A percentile compares a stretch with the other conserved stretches of the same genome.
Conservation (phyloP, 192 early-diverging fungal species). For the Linnemannia exigua region DNA sequence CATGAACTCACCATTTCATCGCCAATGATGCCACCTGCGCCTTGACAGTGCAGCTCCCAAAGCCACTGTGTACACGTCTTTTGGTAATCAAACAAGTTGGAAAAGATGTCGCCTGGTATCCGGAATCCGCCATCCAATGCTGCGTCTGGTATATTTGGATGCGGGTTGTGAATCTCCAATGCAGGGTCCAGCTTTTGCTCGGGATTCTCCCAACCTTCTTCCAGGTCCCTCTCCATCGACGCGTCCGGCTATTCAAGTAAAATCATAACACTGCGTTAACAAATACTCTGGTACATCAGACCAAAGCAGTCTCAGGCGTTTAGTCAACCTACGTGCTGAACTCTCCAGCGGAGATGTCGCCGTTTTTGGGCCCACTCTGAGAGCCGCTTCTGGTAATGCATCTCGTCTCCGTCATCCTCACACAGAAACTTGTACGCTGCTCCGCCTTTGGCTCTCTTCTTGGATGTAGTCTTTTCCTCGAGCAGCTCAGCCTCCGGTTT, state of each 20-base stretch:
- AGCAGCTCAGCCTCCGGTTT: conserved; percentile 19
- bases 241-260: conserved; percentile 21
- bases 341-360: conserved; percentile 51
- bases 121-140: conserved; percentile 63
- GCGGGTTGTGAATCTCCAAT: conserved; percentile 65
- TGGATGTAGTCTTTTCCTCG: neutral
- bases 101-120: conserved; percentile 88
- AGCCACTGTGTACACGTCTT: conserved; percentile 89
- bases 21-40: conserved; percentile 92
- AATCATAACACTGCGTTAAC: neutral
- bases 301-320: neutral
- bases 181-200: conserved; percentile 56
- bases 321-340: conserved; percentile 23
- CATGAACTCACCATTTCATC: conserved; percentile 86
- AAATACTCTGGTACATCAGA: no score
- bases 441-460: conserved; percentile 24
- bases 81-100: conserved; percentile 91
- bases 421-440: conserved; percentile 41
- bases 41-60: conserved; percentile 88
- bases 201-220: conserved; percentile 38
- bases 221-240: conserved; percentile 35
- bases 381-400: conserved; percentile 67
- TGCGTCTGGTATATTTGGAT: conserved; percentile 66
- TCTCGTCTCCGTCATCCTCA: conserved; percentile 61
- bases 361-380: conserved; percentile 66